Evolutionary conservation across 176 grass and related monocot species (phyloP).

Genomic region (Cenchrus americanus): DNA sequence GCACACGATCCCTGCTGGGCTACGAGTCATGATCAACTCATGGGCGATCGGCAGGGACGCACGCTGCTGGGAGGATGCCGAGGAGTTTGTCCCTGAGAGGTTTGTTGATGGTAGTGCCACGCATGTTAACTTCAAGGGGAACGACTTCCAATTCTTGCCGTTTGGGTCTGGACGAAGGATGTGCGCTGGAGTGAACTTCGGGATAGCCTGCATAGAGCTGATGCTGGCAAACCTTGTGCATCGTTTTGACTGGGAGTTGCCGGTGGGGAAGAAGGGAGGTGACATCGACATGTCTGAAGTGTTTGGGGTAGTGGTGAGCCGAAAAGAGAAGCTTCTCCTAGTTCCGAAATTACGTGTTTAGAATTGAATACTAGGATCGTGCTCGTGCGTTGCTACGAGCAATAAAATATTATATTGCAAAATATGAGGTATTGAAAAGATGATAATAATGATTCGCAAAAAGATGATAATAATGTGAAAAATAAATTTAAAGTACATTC

Average conservation of each 20-base stretch:
- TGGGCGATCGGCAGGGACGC: slow-evolving; percentile 21
- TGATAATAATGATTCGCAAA: too few relatives aligned
- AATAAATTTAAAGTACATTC: too few relatives aligned
- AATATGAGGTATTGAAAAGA: too few relatives aligned
- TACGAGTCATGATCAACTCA: not conserved
- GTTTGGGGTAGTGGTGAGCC: slow-evolving; percentile 34
- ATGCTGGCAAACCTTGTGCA: slow-evolving; percentile 19
- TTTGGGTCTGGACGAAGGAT: not conserved
- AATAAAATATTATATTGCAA: too few relatives aligned
- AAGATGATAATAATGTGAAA: too few relatives aligned
- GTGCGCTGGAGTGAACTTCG: slow-evolving; percentile 14
- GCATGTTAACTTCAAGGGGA: not conserved
- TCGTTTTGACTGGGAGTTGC: slow-evolving; percentile 5
- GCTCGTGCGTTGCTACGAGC: too few relatives aligned
- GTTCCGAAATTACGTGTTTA: slow-evolving; percentile 16
- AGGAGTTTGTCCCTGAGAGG: not conserved
- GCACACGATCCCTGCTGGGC: slow-evolving; percentile 24
- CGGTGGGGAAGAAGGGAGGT: not conserved
- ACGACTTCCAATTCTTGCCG: not conserved
- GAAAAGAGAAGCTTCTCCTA: slow-evolving; percentile 42
- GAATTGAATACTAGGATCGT: too few relatives aligned
- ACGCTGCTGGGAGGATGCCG: slow-evolving; percentile 1
- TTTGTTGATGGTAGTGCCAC: not conserved
- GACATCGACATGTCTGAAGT: slow-evolving; percentile 49
- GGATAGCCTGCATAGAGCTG: not conserved